Evolutionary conservation across 2,329 filamentous ascomycete species (phyloP).

Genomic region (Xylariaceae sp.): DNA sequence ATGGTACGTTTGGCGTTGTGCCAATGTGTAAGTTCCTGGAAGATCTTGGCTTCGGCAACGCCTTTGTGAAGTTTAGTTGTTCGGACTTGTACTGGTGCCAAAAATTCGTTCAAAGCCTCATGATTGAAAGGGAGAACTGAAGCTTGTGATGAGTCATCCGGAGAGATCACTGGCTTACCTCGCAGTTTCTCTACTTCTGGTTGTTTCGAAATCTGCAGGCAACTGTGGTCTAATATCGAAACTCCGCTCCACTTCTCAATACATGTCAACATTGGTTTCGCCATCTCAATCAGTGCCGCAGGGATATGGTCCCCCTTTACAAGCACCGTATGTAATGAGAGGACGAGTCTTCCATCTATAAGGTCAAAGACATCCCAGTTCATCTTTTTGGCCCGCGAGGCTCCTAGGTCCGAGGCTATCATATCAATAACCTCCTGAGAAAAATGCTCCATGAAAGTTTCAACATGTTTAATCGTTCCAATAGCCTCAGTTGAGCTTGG

Average conservation of each 20-base stretch:
- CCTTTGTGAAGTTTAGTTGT: constrained; percentile 36
- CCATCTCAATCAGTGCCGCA: constrained; percentile 25
- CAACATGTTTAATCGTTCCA: neutral
- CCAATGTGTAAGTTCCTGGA: constrained; percentile 63
- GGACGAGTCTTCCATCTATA: constrained; percentile 42
- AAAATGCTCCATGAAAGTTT: constrained; percentile 22
- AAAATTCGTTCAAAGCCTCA: constrained; percentile 51
- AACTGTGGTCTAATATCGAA: constrained; percentile 8
- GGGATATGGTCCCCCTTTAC: constrained; percentile 14
- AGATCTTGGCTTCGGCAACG: constrained; percentile 43
- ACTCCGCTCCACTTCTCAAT: constrained; percentile 19
- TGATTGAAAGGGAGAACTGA: constrained; percentile 55
- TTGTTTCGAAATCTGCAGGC: neutral
- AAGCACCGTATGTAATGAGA: constrained; percentile 14
- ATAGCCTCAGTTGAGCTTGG: neutral
- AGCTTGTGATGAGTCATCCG: neutral
- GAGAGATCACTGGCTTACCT: neutral
- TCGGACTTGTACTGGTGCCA: constrained; percentile 49
- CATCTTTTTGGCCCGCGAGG: neutral
- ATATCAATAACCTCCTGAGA: constrained; percentile 18
- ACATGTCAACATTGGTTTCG: constrained; percentile 19
- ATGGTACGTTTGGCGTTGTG: constrained; percentile 63
- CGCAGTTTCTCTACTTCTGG: neutral
- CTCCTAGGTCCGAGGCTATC: constrained; percentile 1
- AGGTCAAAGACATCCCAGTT: constrained; percentile 43